phyloP scores from a whole-genome alignment of 257 asterid genomes.

The Solanum dulcamara region DNA sequence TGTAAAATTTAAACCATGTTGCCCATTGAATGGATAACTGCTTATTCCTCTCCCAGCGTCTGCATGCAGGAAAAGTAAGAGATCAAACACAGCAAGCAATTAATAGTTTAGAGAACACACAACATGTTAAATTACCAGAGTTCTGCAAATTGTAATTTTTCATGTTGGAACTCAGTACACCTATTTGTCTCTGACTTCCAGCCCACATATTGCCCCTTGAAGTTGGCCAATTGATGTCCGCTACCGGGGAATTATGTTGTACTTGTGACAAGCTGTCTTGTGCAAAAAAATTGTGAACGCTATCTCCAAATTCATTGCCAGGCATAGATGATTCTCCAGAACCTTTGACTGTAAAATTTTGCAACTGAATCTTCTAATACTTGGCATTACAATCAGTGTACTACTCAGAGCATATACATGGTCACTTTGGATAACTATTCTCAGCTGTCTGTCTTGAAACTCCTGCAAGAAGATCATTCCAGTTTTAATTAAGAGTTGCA shows the following conservation, averaged over 20 bases:
- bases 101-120: not conserved
- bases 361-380: not conserved
- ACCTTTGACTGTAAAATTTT: not conserved
- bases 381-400: not conserved
- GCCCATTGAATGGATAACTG: constrained; percentile 37
- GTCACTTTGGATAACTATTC: not conserved
- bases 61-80: constrained; percentile 18
- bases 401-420: not conserved
- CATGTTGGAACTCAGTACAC: constrained; percentile 24
- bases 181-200: constrained; percentile 50
- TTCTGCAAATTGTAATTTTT: constrained; percentile 37
- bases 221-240: constrained; percentile 49
- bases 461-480: not conserved
- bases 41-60: constrained; percentile 52
- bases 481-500: not conserved
- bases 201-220: constrained; percentile 44
- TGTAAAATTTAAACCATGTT: constrained; percentile 46
- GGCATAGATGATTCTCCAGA: constrained; percentile 71
- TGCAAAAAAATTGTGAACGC: constrained; percentile 88
- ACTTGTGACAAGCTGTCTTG: constrained; percentile 60
- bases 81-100: not conserved
- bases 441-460: not conserved
- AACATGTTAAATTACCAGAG: constrained; percentile 8
- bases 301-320: constrained; percentile 80
- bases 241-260: constrained; percentile 43